A percentile compares a stretch with the other conserved stretches of the same genome.
Evolutionary conservation across 78 protist genomes (phyloP).

Genomic region (Planoprotostelium fungivorum): DNA sequence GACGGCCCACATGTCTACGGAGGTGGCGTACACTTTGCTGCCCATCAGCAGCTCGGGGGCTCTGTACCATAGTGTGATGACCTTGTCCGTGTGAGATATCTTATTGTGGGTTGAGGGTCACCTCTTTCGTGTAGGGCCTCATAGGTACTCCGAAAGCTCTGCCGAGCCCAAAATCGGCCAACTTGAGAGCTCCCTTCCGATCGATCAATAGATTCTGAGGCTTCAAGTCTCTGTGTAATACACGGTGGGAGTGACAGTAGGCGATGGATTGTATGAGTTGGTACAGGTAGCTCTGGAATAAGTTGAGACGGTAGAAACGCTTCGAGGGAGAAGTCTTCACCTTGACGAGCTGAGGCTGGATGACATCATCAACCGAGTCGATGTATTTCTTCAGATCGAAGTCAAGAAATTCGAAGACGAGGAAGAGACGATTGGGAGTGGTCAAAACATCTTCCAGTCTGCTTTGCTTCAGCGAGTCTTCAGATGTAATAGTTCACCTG

Average conservation of each 20-base stretch:
- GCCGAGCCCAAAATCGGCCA: slow-evolving; percentile 96
- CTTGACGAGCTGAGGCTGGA: slow-evolving; percentile 11
- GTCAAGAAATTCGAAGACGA: slow-evolving; percentile 97
- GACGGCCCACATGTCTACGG: slow-evolving; percentile 97
- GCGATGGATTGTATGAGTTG: slow-evolving; percentile 78
- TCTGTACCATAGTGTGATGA: slow-evolving; percentile 91
- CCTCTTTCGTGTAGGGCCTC: slow-evolving; percentile 90
- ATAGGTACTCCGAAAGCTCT: slow-evolving; percentile 94
- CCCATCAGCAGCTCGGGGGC: slow-evolving; percentile 97
- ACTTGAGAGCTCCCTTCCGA: slow-evolving; percentile 67
- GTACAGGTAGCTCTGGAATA: slow-evolving; percentile 13
- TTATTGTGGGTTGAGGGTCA: background rate
- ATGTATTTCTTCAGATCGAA: slow-evolving; percentile 93
- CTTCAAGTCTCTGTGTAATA: background rate
- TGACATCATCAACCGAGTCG: slow-evolving; percentile 50
- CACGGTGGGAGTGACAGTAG: slow-evolving; percentile 23
- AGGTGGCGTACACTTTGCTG: slow-evolving; percentile 77
- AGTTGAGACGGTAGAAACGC: background rate
- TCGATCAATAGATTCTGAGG: slow-evolving; percentile 60
- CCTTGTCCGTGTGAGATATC: background rate
- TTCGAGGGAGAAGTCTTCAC: background rate
- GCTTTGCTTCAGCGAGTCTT: background rate
- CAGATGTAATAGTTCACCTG: slow-evolving; percentile 7
- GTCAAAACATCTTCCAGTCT: slow-evolving; percentile 93
- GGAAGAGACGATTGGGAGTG: slow-evolving; percentile 84